Evolutionary conservation across 2,329 filamentous ascomycete genomes (phyloP).

Genomic region (Sporothrix sp.): DNA sequence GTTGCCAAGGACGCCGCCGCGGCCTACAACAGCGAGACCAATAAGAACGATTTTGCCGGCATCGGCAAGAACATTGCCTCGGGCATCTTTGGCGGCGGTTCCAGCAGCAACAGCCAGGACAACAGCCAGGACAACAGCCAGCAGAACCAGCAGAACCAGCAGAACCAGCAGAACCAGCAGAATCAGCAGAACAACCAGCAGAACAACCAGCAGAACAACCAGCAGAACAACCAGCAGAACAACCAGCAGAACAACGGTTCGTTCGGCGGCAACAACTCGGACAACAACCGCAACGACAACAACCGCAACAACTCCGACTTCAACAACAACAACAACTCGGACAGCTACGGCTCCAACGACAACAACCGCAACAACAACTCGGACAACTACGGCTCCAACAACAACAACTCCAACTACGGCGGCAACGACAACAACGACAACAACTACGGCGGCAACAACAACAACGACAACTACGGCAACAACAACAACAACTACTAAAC

Average conservation of each 20-base stretch:
- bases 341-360: slow-evolving; percentile 2
- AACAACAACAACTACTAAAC: slow-evolving; percentile 6
- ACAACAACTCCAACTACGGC: neutral
- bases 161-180: neutral
- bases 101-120: slow-evolving; percentile 7
- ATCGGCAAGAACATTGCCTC: slow-evolving; percentile 14
- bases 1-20: slow-evolving; percentile 27
- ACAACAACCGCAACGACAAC: neutral
- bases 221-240: neutral
- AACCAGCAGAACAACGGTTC: neutral
- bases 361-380: neutral
- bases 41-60: slow-evolving; percentile 13
- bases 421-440: neutral
- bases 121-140: neutral
- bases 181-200: neutral
- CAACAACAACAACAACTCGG: neutral
- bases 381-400: neutral
- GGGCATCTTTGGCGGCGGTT: slow-evolving; percentile 7
- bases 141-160: neutral
- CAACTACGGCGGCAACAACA: slow-evolving; percentile 4
- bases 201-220: neutral
- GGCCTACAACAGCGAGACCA: slow-evolving; percentile 16
- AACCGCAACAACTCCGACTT: neutral
- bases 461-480: neutral
- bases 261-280: too few species aligned